Percentiles rank a stretch among this genome's conserved stretches.
Conservation (phyloP, 1,284 basidiomycete species). For the Anthracocystis setariae region DNA sequence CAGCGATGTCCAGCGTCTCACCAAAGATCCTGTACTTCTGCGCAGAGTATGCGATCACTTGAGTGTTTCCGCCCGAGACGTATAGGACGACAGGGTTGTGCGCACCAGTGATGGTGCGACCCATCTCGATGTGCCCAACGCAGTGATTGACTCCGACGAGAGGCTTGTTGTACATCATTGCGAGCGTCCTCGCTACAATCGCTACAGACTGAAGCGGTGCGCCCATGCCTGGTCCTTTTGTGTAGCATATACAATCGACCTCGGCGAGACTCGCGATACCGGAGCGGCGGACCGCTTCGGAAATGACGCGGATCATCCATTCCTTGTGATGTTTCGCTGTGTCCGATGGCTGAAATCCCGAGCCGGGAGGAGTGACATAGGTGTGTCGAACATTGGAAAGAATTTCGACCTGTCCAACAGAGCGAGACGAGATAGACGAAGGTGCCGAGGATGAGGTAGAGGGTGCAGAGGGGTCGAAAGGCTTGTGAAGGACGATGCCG, state of each 20-base stretch:
- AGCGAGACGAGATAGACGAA: conserved; percentile 75
- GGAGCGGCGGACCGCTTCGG: conserved; percentile 80
- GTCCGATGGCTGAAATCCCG: conserved; percentile 94
- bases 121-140: conserved; percentile 98
- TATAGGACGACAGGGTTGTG: conserved; percentile 96
- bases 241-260: conserved; percentile 94
- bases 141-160: conserved; percentile 98
- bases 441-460: conserved; percentile 25
- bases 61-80: conserved; percentile 98
- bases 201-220: conserved; percentile 95
- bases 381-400: conserved; percentile 83
- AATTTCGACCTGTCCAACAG: conserved; percentile 71
- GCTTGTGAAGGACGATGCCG: conserved; percentile 86
- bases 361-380: conserved; percentile 96
- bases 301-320: conserved; percentile 87
- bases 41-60: conserved; percentile 94
- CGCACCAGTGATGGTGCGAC: conserved; percentile 91
- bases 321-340: conserved; percentile 95
- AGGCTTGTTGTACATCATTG: conserved; percentile 87
- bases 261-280: conserved; percentile 76
- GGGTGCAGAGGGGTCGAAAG: conserved; percentile 71
- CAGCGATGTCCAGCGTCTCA: conserved; percentile 97
- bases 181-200: conserved; percentile 90
- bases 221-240: conserved; percentile 99
- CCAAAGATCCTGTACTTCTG: conserved; percentile 98